phyloP scores from a whole-genome alignment of 495 filamentous ascomycete species.

The Hyphodiscus hymeniophilus region DNA sequence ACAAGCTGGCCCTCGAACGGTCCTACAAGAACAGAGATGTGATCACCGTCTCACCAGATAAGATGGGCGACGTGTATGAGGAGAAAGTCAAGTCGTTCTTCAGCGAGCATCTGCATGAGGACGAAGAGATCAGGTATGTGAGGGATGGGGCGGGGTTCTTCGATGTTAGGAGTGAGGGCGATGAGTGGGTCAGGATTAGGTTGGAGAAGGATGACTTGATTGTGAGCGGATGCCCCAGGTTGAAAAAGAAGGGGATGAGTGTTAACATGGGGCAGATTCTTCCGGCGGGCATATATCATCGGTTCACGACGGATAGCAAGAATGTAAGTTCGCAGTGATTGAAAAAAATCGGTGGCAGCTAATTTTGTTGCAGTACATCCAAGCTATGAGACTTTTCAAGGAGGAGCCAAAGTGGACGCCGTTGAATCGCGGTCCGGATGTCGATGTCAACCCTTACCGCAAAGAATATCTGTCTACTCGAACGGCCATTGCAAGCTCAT shows the following conservation, averaged over 20 bases:
- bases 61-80: slow-evolving; percentile 82
- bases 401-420: slow-evolving; percentile 99
- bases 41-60: slow-evolving; percentile 77
- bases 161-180: slow-evolving; percentile 67
- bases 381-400: slow-evolving; percentile 95
- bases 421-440: slow-evolving; percentile 68
- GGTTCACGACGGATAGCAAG: slow-evolving; percentile 86
- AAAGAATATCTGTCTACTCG: slow-evolving; percentile 49
- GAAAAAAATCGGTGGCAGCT: neutral
- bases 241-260: neutral
- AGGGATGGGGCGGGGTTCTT: slow-evolving; percentile 87
- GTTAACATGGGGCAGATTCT: slow-evolving; percentile 45
- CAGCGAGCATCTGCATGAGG: slow-evolving; percentile 92
- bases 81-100: slow-evolving; percentile 91
- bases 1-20: slow-evolving; percentile 64
- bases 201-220: slow-evolving; percentile 55
- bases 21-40: slow-evolving; percentile 93
- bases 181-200: slow-evolving; percentile 79
- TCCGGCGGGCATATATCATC: slow-evolving; percentile 94
- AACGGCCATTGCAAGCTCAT: slow-evolving; percentile 3
- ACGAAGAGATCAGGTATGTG: slow-evolving; percentile 98
- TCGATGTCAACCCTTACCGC: slow-evolving; percentile 71
- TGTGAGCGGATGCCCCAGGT: slow-evolving; percentile 8
- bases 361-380: slow-evolving; percentile 61
- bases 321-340: slow-evolving; percentile 55